phyloP scores from a whole-genome alignment of 495 filamentous ascomycete species.

The Xylaria scruposa region DNA sequence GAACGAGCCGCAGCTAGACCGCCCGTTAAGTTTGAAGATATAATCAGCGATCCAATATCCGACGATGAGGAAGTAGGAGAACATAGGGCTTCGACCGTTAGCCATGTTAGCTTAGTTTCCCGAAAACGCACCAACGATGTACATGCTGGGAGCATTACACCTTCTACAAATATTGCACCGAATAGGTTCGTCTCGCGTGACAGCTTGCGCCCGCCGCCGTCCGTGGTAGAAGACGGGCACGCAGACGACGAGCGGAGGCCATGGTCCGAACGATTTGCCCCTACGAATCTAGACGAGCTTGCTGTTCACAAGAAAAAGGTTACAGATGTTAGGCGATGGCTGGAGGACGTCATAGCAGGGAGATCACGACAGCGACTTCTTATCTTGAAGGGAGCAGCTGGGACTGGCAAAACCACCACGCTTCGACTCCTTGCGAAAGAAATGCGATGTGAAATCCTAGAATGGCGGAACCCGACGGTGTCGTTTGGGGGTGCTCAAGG shows the following conservation, averaged over 20 bases:
- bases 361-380: slow-evolving; percentile 71
- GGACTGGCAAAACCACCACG: slow-evolving; percentile 91
- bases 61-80: slow-evolving; percentile 56
- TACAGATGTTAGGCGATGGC: slow-evolving; percentile 80
- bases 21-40: slow-evolving; percentile 50
- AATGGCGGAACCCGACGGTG: slow-evolving; percentile 86
- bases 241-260: slow-evolving; percentile 61
- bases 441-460: slow-evolving; percentile 74
- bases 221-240: slow-evolving; percentile 43
- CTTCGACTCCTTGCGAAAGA: slow-evolving; percentile 74
- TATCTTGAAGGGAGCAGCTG: slow-evolving; percentile 88
- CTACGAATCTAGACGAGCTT: slow-evolving; percentile 75
- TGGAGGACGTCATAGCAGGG: slow-evolving; percentile 74
- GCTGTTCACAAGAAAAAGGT: slow-evolving; percentile 95
- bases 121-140: slow-evolving; percentile 50
- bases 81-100: slow-evolving; percentile 46
- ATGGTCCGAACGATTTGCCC: slow-evolving; percentile 87
- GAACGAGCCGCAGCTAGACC: slow-evolving; percentile 44
- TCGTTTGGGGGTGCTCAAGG: slow-evolving; percentile 63
- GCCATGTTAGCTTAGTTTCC: slow-evolving; percentile 53
- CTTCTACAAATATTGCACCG: slow-evolving; percentile 22
- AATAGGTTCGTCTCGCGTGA: slow-evolving; percentile 49
- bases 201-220: slow-evolving; percentile 26
- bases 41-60: slow-evolving; percentile 58
- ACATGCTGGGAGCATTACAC: slow-evolving; percentile 27